Conservation (phyloP, 495 filamentous ascomycete genomes). For the Hypoxylon intermedium region DNA sequence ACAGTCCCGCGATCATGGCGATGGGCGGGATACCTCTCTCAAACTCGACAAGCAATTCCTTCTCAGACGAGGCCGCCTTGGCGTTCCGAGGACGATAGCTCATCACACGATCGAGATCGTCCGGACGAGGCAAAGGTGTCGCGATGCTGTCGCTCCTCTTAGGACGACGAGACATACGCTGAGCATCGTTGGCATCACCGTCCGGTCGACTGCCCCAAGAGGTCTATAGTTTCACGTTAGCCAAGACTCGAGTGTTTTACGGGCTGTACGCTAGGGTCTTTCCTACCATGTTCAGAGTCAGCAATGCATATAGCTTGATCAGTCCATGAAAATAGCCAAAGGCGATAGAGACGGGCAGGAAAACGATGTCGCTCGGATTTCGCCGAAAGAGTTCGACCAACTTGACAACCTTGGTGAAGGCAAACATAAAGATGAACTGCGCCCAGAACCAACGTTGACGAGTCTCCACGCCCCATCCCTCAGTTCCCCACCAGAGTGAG, state of each 20-base stretch:
- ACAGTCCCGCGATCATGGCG: conserved; percentile 21
- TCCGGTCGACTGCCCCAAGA: conserved; percentile 74
- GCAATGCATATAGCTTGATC: conserved; percentile 67
- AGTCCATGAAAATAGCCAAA: conserved; percentile 69
- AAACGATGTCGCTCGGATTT: conserved; percentile 62
- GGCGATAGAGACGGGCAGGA: conserved; percentile 60
- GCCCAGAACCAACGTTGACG: conserved; percentile 54
- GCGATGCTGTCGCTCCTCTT: conserved; percentile 56
- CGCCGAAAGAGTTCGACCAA: conserved; percentile 63
- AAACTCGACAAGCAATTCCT: conserved; percentile 21
- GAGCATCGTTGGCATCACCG: conserved; percentile 67
- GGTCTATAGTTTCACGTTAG: conserved; percentile 59
- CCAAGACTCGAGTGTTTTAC: background rate
- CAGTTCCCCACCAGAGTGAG: conserved; percentile 57
- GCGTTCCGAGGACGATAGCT: conserved; percentile 15
- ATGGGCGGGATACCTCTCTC: conserved; percentile 27
- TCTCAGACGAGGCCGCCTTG: conserved; percentile 24
- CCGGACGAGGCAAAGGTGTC: conserved; percentile 46
- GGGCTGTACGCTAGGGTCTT: background rate
- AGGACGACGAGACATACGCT: conserved; percentile 61
- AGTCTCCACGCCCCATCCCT: conserved; percentile 50
- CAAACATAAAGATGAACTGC: conserved; percentile 56
- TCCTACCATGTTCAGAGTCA: conserved; percentile 54
- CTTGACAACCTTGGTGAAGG: conserved; percentile 67
- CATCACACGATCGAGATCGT: conserved; percentile 38